Evolutionary conservation across 2,329 filamentous ascomycete species (phyloP).

Genomic region (Colletotrichum lindemuthianum): DNA sequence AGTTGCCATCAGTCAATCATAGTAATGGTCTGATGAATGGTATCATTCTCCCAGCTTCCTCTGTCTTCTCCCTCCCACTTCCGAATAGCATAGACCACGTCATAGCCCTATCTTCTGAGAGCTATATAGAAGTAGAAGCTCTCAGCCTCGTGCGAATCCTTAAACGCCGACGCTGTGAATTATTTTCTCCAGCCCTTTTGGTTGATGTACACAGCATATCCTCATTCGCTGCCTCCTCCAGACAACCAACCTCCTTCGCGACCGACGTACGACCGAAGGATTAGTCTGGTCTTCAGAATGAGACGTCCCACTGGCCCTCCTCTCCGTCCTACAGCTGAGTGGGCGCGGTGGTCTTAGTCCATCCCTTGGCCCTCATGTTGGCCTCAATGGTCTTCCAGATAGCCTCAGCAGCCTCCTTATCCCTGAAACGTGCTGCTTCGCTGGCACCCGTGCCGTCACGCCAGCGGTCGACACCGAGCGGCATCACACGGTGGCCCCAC

Average conservation of each 20-base stretch:
- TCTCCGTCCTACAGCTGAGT: constrained; percentile 38
- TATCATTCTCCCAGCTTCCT: no score
- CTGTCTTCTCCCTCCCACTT: no score
- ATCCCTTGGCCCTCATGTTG: constrained; percentile 87
- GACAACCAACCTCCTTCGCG: not conserved
- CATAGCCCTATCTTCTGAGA: not conserved
- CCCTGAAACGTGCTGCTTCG: constrained; percentile 76
- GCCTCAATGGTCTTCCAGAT: constrained; percentile 92
- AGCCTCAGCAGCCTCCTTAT: constrained; percentile 90
- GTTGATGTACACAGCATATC: constrained; percentile 15
- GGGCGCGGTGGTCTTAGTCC: constrained; percentile 77
- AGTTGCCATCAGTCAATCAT: no score
- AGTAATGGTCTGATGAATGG: no score
- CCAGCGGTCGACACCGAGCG: constrained; percentile 86
- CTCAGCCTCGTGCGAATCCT: constrained; percentile 15
- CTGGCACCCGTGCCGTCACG: constrained; percentile 60
- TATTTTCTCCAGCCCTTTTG: constrained; percentile 30
- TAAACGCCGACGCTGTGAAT: constrained; percentile 34
- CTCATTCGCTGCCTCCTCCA: not conserved
- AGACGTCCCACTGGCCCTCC: not conserved
- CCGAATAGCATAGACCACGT: not conserved
- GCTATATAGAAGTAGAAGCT: not conserved
- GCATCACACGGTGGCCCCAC: constrained; percentile 87
- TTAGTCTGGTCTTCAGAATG: not conserved
- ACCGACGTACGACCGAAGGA: not conserved